Evolutionary conservation across 2,329 filamentous ascomycete genomes (phyloP), one percentile per base, ranked within the genome.

Genomic region (Torrubiellomyces zombiae): DNA sequence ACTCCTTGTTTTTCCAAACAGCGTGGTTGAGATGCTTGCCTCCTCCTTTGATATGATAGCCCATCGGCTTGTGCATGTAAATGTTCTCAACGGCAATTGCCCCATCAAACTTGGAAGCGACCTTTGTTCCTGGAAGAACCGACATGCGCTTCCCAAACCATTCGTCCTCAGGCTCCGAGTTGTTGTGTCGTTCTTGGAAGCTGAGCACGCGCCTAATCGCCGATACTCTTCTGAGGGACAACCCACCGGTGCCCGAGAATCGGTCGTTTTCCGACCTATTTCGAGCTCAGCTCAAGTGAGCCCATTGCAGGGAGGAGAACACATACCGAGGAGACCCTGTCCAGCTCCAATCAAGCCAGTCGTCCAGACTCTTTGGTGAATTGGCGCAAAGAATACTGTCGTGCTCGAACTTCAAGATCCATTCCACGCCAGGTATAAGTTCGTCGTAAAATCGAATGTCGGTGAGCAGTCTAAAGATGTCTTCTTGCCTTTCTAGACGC

Each of bases 351-450:
- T 50, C 40, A 7, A 67, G 44, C 59, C 60, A 67, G 5, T 65
- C 57, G 33, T 68, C 57, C 19, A 68, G 39, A 32, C 57, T 58
- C 19, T 39, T 48, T n/a, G 48, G 47, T 8, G 60, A 61, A 37
- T 67, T 67, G 28, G 62, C 56, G 34, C 63, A 68, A 22, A 67
- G 42, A 22, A 68, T 63, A 35, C 58, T 63, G 38, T 68, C 63
- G n/a, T 53, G 48, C 34, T 67, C 60, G 34, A 57, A 68, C 36
- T 59, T 58, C 26, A 69, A 45, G 14, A 68, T 41, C 60, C 60
- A 67, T 41, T 67, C 61, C 17, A 58, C 59, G 0, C 47, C 50
- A 1, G 59, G 53, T 11, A 66, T 36, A 24, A 63, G 54, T 31
- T 60, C 53, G 31, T 63, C 49, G 37, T 68, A 69, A 37, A 69